Base-by-base conservation (phyloP, 2,329 filamentous ascomycete genomes). In the Trichoderma sp. region DNA sequence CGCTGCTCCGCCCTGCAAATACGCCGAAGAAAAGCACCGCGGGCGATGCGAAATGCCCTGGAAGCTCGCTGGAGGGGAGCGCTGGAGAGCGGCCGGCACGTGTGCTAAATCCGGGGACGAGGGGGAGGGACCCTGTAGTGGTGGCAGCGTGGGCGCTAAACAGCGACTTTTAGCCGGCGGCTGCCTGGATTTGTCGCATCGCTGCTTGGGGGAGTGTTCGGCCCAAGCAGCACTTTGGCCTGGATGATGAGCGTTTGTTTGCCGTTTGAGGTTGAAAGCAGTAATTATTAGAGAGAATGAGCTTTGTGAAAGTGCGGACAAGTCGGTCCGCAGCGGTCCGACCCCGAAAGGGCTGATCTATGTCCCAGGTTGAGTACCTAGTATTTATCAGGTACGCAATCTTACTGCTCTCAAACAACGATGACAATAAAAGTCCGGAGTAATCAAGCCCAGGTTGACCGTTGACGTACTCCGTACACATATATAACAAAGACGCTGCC, bases 31-130 rank as follows among this genome's bases (percentile, higher is more conserved):
- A 42, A 35, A 12, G 27, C 27, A 3, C 57, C 25, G 57, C 39
- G 39, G 57, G 37, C 27, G n/a, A 19, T 35, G 27, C n/a, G n/a
- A n/a, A n/a, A 27, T 52, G 59, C 48, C 45, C 59, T 52, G 59
- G 42, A 48, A 50, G n/a, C 12, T 42, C 42, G 5, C 45, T 50
- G 45, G 48, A 39, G 12, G 34, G 25, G 56, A 9, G 15, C 54
- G 50, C 45, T 9, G 5, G 15, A 13, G 25, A 37, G 35, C 60
- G 60, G 60, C 45, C 15, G 60, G 48, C 32, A 66, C 58, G 58
- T 67, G 65, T 45, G 56, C 58, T 67, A 37, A 53, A 64, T 56
- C 61, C 56, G 66, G 65, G 59, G 66, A 68, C 19, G 35, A 45
- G 58, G 22, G 52, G 52, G 15, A 35, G 6, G 34, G 39, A 42